These are phyloP conservation scores for Mycocentrospora acerina DNA, from an alignment of 2,329 filamentous ascomycete species.

Conservation along the genomic window DNA sequence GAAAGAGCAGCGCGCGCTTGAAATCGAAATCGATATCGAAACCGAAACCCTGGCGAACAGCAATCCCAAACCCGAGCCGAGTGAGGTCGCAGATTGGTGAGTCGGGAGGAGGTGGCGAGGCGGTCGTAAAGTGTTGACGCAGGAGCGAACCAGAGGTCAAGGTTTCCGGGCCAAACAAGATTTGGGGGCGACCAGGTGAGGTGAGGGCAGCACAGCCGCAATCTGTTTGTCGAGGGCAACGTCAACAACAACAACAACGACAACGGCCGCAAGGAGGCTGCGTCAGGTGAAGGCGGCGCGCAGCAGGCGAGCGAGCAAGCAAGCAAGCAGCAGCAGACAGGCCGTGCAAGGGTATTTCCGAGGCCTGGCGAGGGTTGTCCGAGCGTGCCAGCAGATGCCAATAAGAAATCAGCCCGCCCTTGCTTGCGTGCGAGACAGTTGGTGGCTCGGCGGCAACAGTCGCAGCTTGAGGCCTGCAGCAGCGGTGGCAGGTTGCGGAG, in stretches of 20 bases:
- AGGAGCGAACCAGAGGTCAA: conserved; percentile 6
- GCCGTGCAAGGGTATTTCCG: no score
- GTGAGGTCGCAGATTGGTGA: conserved; percentile 9
- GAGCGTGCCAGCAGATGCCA: conserved; percentile 10
- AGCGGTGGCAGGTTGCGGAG: conserved; percentile 1
- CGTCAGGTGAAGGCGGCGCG: conserved; percentile 9
- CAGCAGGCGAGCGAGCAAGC: conserved; percentile 11
- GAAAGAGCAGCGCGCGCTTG: conserved; percentile 19
- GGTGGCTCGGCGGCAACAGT: conserved; percentile 19
- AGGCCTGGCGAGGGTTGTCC: conserved; percentile 16
- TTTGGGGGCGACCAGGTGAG: background rate
- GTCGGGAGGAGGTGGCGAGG: conserved; percentile 7
- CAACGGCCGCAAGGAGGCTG: conserved; percentile 3
- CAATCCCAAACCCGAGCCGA: conserved; percentile 10
- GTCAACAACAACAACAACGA: conserved; percentile 8
- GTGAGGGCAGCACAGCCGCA: conserved; percentile 14
- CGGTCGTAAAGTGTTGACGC: conserved; percentile 1
- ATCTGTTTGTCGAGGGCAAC: conserved; percentile 4
- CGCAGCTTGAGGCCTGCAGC: conserved; percentile 22
- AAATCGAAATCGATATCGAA: no score
- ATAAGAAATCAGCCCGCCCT: conserved; percentile 16
- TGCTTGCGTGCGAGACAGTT: conserved; percentile 20
- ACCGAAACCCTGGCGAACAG: conserved; percentile 14
- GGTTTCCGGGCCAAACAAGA: background rate
- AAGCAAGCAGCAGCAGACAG: no score